Conservation (phyloP, 176 grass and related monocot species). For the Carex myosuroides region DNA sequence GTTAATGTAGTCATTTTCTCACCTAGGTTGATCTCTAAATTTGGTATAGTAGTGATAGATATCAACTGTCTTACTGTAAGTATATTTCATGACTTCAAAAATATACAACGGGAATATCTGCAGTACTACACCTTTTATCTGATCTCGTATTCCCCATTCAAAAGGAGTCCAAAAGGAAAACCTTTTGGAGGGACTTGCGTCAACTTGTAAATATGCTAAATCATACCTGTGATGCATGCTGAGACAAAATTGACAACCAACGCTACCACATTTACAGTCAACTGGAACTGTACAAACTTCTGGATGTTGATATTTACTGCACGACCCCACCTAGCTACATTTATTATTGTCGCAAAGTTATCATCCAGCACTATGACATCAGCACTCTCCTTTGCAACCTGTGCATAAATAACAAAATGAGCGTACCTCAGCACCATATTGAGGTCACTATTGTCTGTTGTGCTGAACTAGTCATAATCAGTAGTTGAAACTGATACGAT, state of each 20-base stretch:
- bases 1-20: neutral
- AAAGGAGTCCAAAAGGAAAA: neutral
- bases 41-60: neutral
- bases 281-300: conserved; percentile 50
- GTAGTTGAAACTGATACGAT: conserved; percentile 14
- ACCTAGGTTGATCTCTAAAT: neutral
- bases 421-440: neutral
- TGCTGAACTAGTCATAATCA: neutral
- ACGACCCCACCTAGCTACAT: conserved; percentile 43
- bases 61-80: neutral
- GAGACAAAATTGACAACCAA: conserved; percentile 41
- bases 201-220: conserved; percentile 7
- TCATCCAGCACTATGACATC: conserved; percentile 49
- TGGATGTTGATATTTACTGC: conserved; percentile 48
- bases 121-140: neutral
- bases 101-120: neutral
- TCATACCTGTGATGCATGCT: conserved; percentile 39
- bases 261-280: conserved; percentile 46
- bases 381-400: conserved; percentile 56
- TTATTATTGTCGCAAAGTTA: conserved; percentile 46
- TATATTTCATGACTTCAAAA: neutral
- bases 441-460: neutral
- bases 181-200: neutral
- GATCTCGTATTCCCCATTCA: neutral
- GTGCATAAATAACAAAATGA: conserved; percentile 8